A percentile compares a stretch with the other conserved stretches of the same genome.
Conservation (phyloP, 2,329 filamentous ascomycete species). For the Venturia nashicola region DNA sequence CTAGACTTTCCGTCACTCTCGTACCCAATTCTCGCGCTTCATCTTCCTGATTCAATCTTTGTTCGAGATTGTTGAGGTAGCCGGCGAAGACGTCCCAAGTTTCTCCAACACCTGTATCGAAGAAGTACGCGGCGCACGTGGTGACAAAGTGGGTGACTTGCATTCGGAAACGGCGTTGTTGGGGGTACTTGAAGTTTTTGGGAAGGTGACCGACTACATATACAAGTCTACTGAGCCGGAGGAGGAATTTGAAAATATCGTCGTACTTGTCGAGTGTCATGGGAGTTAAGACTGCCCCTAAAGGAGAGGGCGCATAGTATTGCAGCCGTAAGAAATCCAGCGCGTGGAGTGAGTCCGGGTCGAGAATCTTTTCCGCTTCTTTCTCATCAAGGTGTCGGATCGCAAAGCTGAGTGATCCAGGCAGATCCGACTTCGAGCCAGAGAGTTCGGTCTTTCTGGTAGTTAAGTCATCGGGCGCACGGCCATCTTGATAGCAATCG, state of each 20-base stretch:
- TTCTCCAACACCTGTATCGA: conserved; percentile 61
- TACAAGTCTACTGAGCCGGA: conserved; percentile 67
- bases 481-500: conserved; percentile 51
- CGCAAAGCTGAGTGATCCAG: conserved; percentile 49
- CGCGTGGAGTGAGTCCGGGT: conserved; percentile 71
- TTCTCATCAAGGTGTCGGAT: conserved; percentile 67
- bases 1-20: conserved; percentile 44
- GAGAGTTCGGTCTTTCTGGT: neutral
- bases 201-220: conserved; percentile 47
- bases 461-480: conserved; percentile 13
- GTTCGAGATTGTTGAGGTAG: conserved; percentile 53
- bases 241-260: conserved; percentile 64
- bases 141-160: conserved; percentile 73
- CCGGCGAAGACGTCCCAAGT: conserved; percentile 61
- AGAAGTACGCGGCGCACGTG: conserved; percentile 62
- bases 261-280: conserved; percentile 69
- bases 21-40: conserved; percentile 33
- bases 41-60: conserved; percentile 35
- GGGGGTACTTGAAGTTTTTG: conserved; percentile 15
- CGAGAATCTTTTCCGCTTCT: conserved; percentile 72
- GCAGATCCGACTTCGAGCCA: conserved; percentile 19
- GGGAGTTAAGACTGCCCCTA: conserved; percentile 63
- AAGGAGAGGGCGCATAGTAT: conserved; percentile 62
- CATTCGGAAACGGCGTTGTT: conserved; percentile 43
- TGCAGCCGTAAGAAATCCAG: conserved; percentile 86